Base-by-base conservation (phyloP, 441 rosid species). In the Populus hybrid region DNA sequence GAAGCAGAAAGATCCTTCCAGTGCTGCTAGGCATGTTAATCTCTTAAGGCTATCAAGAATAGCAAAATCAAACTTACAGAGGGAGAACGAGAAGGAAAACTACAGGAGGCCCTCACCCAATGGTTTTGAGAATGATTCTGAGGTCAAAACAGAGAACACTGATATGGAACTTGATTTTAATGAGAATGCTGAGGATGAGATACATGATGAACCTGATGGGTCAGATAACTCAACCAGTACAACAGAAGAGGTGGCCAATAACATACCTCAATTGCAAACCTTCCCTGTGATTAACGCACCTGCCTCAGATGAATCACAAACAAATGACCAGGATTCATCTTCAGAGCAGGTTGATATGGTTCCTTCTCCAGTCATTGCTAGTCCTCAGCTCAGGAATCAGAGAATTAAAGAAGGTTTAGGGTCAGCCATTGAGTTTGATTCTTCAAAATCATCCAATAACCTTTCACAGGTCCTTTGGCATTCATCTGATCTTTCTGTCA, bases 91-190 rank as follows among this genome's bases (percentile, higher is more conserved):
- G 82, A 95, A 94, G 87, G 99, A 95, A 85, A 95, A 95, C 81
- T 95, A 95, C 72, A 82, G 99, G 50, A 89, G 98, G 83, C 97
- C 93, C 63, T 81, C 88, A 84, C 91, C 98, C 75, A 88, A 84
- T 77, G 84, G 87, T 75, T 84, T 89, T 72, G 97, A 94, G 87
- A 91, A 91, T 77, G 89, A 92, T 82, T 82, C 98, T 74, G 98
- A 95, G 80, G 95, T 95, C 73, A 92, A 94, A 84, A 91, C 93
- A 65, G 97, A 95, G 83, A 91, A 94, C 85, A 91, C 90, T 4
- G 98, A 95, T 80, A 94, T 95, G 99, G 99, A 95, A 82, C 98
- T 95, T 82, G 95, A 95, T 87, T 95, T 95, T 83, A 86, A 92
- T 79, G 99, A 95, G 87, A 88, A 88, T 76, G 69, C 79, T 69